Base-by-base conservation (phyloP, 2,329 filamentous ascomycete genomes). In the Ophiocordyceps camponoti-floridani region DNA sequence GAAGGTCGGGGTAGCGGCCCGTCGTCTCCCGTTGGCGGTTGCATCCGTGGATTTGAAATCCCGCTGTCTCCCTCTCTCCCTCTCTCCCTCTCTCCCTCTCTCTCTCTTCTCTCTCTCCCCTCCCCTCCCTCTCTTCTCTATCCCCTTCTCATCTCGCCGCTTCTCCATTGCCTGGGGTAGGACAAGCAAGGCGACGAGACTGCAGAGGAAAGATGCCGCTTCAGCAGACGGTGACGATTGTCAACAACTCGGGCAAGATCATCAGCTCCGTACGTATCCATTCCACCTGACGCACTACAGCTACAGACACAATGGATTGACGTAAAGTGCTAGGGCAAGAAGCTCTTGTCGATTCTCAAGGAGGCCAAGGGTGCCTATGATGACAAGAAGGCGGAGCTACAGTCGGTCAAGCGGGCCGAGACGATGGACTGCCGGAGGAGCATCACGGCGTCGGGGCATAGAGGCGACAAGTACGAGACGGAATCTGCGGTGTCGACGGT, bases 231-330 rank as follows among this genome's bases (percentile, higher is more conserved):
- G 79, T 94, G 53, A 88, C 85, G 52, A 84, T 94, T 56, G 82
- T 94, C 63, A 91, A 94, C 67, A 87, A 73, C 56, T 91, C 85
- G 47, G 86, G 86, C 55, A 93, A 94, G 65, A 79, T 94, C 43
- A 84, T 94, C 54, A 88, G 80, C 70, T 91, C 82, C 47, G 85
- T 88, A 70, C 61, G 81, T 69, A 5, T 31, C 14, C n/a, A 10
- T 33, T 33, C 31, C 7, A 6, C 31, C 5, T n/a, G n/a, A 23
- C 23, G 5, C 23, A 5, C 23, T 23, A 23, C 23, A 5, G 23
- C 23, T 23, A 5, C 4, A 4, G 35, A 16, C 7, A 33, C 11
- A 12, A 12, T 12, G 14, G 14, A 33, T 14, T n/a, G 14, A 16
- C 7, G 14, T 16, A 14, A 37, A 16, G 4, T 9, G 14, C 14